phyloP scores from a whole-genome alignment of 768 basidiomycete genomes.

The Kwoniella sp. region DNA sequence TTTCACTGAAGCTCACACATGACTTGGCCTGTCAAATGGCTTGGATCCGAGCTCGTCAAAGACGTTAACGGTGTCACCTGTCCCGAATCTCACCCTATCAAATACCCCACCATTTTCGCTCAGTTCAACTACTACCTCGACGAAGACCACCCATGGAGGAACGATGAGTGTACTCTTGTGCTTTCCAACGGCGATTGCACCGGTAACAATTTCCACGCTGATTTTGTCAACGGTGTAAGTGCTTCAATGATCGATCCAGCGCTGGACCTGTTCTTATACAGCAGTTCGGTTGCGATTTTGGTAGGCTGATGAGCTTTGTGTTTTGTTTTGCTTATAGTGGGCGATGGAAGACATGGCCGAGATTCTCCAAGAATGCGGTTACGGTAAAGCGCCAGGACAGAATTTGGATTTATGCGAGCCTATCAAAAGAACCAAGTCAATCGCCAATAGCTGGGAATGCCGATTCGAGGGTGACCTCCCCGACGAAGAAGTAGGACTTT shows the following conservation, averaged over 20 bases:
- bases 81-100: constrained; percentile 33
- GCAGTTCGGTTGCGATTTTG: too few relatives aligned
- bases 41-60: constrained; percentile 21
- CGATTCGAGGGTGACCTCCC: constrained; percentile 39
- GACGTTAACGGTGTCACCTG: constrained; percentile 34
- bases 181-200: constrained; percentile 43
- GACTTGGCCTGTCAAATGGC: constrained; percentile 38
- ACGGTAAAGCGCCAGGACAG: constrained; percentile 36
- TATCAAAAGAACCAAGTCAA: constrained; percentile 22
- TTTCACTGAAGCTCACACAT: constrained; percentile 46
- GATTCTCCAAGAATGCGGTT: constrained; percentile 36
- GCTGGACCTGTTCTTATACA: too few relatives aligned
- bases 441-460: constrained; percentile 25
- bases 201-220: constrained; percentile 43
- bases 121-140: constrained; percentile 40
- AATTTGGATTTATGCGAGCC: constrained; percentile 31
- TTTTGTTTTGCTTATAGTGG: constrained; percentile 46
- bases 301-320: too few relatives aligned
- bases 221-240: constrained; percentile 45
- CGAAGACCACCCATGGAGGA: constrained; percentile 39
- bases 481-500: constrained; percentile 46
- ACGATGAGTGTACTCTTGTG: constrained; percentile 39
- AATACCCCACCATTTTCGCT: constrained; percentile 49
- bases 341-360: constrained; percentile 23
- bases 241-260: not conserved